A percentile compares a stretch with the other conserved stretches of the same genome.
Evolutionary conservation across 139 green algal genomes (phyloP).

Genomic region (Microglena sp.): DNA sequence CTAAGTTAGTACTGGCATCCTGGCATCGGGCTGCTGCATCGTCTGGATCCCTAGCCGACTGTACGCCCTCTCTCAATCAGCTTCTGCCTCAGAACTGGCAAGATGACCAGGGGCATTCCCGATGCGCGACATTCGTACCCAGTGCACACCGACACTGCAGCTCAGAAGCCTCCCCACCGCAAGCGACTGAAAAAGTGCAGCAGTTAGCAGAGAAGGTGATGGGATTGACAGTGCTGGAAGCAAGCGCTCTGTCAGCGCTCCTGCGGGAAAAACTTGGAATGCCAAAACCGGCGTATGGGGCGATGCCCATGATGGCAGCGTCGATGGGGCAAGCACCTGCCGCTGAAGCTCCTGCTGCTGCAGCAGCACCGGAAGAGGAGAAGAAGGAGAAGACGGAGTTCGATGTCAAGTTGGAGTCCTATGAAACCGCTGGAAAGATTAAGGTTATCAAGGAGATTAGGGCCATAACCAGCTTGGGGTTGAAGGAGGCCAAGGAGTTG

Average conservation of each 20-base stretch:
- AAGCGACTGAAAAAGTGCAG: slow-evolving; percentile 36
- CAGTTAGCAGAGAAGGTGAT: slow-evolving; percentile 62
- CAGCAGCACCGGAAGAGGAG: slow-evolving; percentile 5
- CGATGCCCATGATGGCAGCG: slow-evolving; percentile 30
- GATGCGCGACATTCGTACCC: too few species aligned
- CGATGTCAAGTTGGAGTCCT: slow-evolving; percentile 88
- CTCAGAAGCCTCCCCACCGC: too few species aligned
- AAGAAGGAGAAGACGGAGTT: slow-evolving; percentile 91
- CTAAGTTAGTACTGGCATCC: too few species aligned
- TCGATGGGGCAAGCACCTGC: slow-evolving; percentile 14
- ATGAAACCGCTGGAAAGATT: slow-evolving; percentile 86
- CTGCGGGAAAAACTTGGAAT: slow-evolving; percentile 60
- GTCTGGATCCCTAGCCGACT: too few species aligned
- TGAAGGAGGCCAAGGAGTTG: slow-evolving; percentile 99
- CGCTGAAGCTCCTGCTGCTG: slow-evolving; percentile 4
- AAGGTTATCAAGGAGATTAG: slow-evolving; percentile 99
- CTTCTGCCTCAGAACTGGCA: too few species aligned
- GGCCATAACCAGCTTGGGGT: slow-evolving; percentile 76
- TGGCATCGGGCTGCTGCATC: too few species aligned
- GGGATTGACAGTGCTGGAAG: slow-evolving; percentile 65
- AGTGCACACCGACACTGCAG: too few species aligned
- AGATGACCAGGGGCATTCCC: too few species aligned
- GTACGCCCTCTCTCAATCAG: too few species aligned
- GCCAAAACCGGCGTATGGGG: slow-evolving; percentile 21
- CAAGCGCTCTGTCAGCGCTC: slow-evolving; percentile 59